Conservation (phyloP, 257 asterid genomes). For the Leptodermis oblonga region DNA sequence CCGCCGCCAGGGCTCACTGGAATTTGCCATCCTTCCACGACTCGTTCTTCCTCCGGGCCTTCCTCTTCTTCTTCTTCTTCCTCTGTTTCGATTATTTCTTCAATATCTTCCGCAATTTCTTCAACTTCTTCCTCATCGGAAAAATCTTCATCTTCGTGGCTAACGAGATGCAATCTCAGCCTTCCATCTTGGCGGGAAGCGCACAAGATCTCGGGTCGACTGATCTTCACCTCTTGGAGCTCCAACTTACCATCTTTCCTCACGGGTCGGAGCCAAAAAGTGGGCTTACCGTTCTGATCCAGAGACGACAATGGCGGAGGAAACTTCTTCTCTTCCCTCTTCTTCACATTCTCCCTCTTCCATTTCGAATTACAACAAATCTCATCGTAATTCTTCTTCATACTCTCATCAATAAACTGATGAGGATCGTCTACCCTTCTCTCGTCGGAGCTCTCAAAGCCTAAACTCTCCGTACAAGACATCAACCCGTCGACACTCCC, state of each 20-base stretch:
- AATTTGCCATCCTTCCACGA: constrained; percentile 15
- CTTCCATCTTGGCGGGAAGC: constrained; percentile 36
- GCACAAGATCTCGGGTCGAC: constrained; percentile 20
- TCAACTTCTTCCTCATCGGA: neutral
- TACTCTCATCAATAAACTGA: constrained; percentile 10
- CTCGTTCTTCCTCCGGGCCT: neutral
- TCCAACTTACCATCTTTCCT: constrained; percentile 36
- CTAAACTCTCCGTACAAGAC: constrained; percentile 39
- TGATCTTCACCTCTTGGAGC: constrained; percentile 25
- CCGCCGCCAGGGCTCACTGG: constrained; percentile 16
- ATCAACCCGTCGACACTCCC: constrained; percentile 33
- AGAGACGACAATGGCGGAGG: constrained; percentile 39
- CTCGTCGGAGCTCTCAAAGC: constrained; percentile 38
- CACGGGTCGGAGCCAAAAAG: constrained; percentile 27
- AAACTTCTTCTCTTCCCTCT: constrained; percentile 22
- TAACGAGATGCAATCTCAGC: constrained; percentile 30
- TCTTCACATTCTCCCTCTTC: constrained; percentile 12
- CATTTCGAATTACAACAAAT: neutral
- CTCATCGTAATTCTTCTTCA: constrained; percentile 4
- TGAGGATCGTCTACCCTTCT: constrained; percentile 24
- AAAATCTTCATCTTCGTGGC: neutral
- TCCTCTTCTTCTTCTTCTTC: neutral
- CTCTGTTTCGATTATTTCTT: neutral
- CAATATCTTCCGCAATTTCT: neutral
- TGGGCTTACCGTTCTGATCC: constrained; percentile 29